Evolutionary conservation across 148 eudicot species (phyloP).

Genomic region (Heliamphora exappendiculata): DNA sequence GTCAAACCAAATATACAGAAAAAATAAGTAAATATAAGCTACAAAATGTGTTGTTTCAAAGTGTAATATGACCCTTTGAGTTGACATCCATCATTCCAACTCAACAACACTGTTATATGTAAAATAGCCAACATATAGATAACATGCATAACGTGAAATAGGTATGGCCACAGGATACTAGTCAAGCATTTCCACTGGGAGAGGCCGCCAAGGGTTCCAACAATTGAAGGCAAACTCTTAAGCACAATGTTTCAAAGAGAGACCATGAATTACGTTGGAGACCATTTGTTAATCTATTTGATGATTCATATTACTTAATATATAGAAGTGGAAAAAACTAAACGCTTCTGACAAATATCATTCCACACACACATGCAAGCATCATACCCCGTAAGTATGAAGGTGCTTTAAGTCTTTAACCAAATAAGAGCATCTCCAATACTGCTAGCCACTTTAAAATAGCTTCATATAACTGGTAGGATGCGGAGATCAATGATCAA

Average conservation of each 20-base stretch:
- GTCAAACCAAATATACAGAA: slow-evolving; percentile 16
- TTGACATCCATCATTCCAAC: neutral
- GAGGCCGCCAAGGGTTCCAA: neutral
- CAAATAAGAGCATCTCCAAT: no score
- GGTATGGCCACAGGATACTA: neutral
- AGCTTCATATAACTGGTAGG: no score
- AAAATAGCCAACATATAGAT: neutral
- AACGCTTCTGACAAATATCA: neutral
- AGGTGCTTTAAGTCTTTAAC: no score
- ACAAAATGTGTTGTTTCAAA: neutral
- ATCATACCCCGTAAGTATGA: no score
- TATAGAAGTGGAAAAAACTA: no score
- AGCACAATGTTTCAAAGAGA: neutral
- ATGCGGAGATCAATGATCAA: no score
- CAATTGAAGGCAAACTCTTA: neutral
- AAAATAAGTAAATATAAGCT: neutral
- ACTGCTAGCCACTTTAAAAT: no score
- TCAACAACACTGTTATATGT: neutral
- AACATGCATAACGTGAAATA: neutral
- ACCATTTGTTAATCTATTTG: no score
- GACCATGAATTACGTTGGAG: neutral
- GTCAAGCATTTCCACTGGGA: neutral
- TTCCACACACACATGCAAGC: neutral
- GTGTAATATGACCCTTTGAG: neutral
- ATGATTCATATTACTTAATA: no score